Conservation (phyloP, 2,329 filamentous ascomycete genomes). For the Sporothrix brasiliensis region DNA sequence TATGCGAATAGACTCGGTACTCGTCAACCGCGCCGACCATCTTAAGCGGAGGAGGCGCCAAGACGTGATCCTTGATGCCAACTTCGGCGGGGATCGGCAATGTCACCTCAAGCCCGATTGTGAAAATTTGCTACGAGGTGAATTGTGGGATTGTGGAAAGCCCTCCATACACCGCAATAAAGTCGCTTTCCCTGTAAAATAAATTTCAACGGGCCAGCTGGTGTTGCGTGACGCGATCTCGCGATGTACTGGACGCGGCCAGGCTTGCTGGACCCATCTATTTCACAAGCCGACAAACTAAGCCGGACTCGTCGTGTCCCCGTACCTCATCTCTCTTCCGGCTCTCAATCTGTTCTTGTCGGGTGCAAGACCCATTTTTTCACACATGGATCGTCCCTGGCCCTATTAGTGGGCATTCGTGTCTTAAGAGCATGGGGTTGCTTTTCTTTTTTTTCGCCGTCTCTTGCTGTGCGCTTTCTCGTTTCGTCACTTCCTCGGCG, state of each 20-base stretch:
- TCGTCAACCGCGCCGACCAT: background rate
- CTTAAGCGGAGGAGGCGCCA: background rate
- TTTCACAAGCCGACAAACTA: slow-evolving; percentile 14
- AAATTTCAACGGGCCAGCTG: background rate
- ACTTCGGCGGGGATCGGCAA: background rate
- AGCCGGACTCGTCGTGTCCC: slow-evolving; percentile 19
- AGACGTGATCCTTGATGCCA: background rate
- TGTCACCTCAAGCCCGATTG: slow-evolving; percentile 10
- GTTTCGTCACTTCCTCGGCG: too few relatives aligned
- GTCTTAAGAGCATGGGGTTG: slow-evolving; percentile 15
- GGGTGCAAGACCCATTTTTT: slow-evolving; percentile 14
- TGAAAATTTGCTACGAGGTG: background rate
- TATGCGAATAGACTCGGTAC: background rate
- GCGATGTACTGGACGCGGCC: slow-evolving; percentile 13
- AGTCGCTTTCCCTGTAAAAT: too few relatives aligned
- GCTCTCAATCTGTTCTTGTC: background rate
- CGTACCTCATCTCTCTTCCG: background rate
- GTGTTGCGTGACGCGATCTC: slow-evolving; percentile 25
- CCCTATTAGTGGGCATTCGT: slow-evolving; percentile 24
- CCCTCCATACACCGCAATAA: too few relatives aligned
- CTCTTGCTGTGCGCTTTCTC: background rate
- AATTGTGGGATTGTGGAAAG: background rate
- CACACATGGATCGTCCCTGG: slow-evolving; percentile 6
- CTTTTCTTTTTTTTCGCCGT: background rate
- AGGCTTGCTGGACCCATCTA: background rate